Conservation (phyloP, 208 protist species). For the Herpetomonas tarakana region DNA sequence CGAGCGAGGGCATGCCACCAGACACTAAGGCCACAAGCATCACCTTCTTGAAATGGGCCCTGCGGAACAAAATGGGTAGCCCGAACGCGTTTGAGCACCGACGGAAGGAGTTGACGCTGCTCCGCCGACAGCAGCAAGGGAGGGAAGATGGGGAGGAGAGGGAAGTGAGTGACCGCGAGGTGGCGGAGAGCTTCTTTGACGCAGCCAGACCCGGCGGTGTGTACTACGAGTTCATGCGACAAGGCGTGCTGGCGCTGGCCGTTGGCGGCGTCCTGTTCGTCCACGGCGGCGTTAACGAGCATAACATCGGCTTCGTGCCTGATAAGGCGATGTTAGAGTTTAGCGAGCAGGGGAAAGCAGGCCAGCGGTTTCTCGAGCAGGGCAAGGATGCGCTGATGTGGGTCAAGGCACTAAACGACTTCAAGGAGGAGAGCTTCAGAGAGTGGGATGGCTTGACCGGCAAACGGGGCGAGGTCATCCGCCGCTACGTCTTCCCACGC, state of each 20-base stretch:
- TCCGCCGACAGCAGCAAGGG: not conserved
- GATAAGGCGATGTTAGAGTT: constrained; percentile 12
- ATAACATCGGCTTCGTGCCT: constrained; percentile 73
- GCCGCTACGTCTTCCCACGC: constrained; percentile 59
- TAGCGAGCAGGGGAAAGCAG: constrained; percentile 3
- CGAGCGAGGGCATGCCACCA: constrained; percentile 1
- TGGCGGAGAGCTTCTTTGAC: constrained; percentile 67
- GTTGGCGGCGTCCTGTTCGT: constrained; percentile 80
- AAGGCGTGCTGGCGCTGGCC: constrained; percentile 41
- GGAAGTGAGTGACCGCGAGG: constrained; percentile 34
- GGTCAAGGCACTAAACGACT: constrained; percentile 48
- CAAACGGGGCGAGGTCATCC: constrained; percentile 38
- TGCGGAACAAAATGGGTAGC: constrained; percentile 66
- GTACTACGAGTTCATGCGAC: constrained; percentile 72
- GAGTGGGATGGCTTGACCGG: constrained; percentile 30
- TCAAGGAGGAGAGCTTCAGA: constrained; percentile 41
- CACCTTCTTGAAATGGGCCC: constrained; percentile 60
- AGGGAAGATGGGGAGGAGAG: not conserved
- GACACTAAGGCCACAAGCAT: constrained; percentile 20
- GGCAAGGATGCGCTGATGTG: constrained; percentile 43
- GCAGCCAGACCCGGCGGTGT: constrained; percentile 55
- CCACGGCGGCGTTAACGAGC: constrained; percentile 67
- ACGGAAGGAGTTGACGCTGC: constrained; percentile 50
- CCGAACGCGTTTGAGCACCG: constrained; percentile 60
- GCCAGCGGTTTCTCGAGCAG: constrained; percentile 13